Evolutionary conservation across 106 monocot species (phyloP).

Genomic region (Platanthera zijinensis): DNA sequence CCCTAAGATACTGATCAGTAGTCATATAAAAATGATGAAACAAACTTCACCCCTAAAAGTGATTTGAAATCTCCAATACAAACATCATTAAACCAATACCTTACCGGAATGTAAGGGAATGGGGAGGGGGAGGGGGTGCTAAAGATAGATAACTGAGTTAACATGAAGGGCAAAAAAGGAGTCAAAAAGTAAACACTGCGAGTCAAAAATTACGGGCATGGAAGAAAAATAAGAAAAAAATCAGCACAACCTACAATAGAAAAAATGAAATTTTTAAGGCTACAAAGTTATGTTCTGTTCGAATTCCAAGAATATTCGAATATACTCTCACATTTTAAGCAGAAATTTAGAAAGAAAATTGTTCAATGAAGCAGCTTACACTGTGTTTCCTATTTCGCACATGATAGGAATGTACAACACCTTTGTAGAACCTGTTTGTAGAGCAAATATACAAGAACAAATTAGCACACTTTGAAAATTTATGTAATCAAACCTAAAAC

Average conservation of each 20-base stretch:
- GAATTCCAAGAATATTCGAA: too few species aligned
- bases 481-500: neutral
- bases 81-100: neutral
- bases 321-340: neutral
- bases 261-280: too few species aligned
- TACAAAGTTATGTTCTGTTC: too few species aligned
- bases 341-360: neutral
- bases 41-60: neutral
- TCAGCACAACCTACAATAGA: too few species aligned
- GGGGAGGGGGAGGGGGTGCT: too few species aligned
- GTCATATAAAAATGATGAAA: neutral
- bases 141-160: too few species aligned
- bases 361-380: slow-evolving; percentile 25
- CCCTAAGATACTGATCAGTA: neutral
- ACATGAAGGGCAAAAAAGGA: too few species aligned
- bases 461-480: neutral
- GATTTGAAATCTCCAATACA: neutral
- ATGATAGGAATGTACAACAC: slow-evolving; percentile 70
- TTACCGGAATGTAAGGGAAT: neutral
- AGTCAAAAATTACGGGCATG: too few species aligned
- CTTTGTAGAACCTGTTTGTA: slow-evolving; percentile 73
- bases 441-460: slow-evolving; percentile 3
- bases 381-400: slow-evolving; percentile 58
- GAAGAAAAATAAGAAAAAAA: too few species aligned
- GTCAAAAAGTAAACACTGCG: too few species aligned